These are phyloP conservation scores for Alternaria angustiovoidea DNA, from an alignment of 2,329 filamentous ascomycete genomes.

Conservation along the genomic window DNA sequence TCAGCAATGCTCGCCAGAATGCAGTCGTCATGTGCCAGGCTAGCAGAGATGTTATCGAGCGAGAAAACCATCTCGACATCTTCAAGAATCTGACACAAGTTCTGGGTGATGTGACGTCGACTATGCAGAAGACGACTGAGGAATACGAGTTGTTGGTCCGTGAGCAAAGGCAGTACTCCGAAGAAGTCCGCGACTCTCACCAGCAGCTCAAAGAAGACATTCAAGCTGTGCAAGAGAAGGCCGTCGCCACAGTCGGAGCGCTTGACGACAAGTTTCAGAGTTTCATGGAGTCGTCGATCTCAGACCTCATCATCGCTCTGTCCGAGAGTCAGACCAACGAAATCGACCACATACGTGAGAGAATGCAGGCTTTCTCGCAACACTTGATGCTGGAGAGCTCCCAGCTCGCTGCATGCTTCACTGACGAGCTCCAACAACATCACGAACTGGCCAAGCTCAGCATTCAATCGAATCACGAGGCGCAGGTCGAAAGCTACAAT, in stretches of 20 bases:
- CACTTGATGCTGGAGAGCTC: conserved; percentile 30
- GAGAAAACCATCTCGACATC: conserved; percentile 52
- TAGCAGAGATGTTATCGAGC: conserved; percentile 65
- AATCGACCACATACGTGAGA: conserved; percentile 23
- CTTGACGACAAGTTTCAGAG: conserved; percentile 30
- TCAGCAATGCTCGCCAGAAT: conserved; percentile 68
- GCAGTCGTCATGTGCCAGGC: conserved; percentile 70
- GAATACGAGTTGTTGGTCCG: conserved; percentile 34
- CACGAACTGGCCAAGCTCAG: conserved; percentile 23
- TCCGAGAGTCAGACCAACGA: conserved; percentile 26
- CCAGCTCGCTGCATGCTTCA: conserved; percentile 23
- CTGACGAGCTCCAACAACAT: conserved; percentile 23
- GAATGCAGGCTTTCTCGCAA: conserved; percentile 31
- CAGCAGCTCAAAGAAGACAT: conserved; percentile 25
- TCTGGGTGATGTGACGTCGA: conserved; percentile 31
- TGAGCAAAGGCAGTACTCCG: conserved; percentile 34
- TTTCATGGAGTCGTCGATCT: conserved; percentile 32
- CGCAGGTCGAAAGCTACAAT: conserved; percentile 28
- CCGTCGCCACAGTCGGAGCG: conserved; percentile 24
- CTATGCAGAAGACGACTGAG: conserved; percentile 31
- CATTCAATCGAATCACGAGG: conserved; percentile 26
- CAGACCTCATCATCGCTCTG: conserved; percentile 26
- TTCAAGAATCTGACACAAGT: conserved; percentile 46
- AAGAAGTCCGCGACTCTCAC: conserved; percentile 33
- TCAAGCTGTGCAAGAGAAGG: conserved; percentile 29